Percentiles rank a stretch among this genome's conserved stretches.
Conservation (phyloP, 805 yeast genomes). For the Candida lessepsii region DNA sequence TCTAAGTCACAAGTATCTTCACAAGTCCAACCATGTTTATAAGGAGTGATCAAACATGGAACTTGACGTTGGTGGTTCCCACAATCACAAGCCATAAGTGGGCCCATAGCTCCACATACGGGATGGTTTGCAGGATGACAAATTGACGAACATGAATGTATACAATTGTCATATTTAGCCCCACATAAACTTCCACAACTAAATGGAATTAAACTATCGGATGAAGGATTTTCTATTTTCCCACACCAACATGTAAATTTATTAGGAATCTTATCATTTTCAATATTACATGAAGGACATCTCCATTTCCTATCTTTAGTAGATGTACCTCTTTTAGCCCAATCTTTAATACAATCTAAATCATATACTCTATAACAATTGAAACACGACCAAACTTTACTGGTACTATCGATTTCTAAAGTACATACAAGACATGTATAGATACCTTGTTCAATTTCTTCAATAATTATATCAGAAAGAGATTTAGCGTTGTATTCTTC, state of each 20-base stretch:
- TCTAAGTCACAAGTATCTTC: constrained; percentile 55
- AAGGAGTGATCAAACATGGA: constrained; percentile 74
- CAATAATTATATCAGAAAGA: constrained; percentile 36
- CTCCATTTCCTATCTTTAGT: constrained; percentile 64
- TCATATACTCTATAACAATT: constrained; percentile 83
- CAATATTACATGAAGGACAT: constrained; percentile 78
- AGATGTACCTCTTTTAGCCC: constrained; percentile 79
- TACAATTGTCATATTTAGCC: constrained; percentile 52
- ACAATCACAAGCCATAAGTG: constrained; percentile 67
- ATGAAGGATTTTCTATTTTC: constrained; percentile 66
- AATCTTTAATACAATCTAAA: constrained; percentile 75
- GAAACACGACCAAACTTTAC: constrained; percentile 76
- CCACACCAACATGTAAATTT: constrained; percentile 88
- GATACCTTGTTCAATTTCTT: constrained; percentile 63
- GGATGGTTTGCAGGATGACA: constrained; percentile 94
- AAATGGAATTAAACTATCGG: constrained; percentile 62
- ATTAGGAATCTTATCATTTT: constrained; percentile 48
- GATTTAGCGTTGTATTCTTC: constrained; percentile 26
- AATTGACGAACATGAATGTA: constrained; percentile 68
- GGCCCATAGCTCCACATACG: constrained; percentile 76
- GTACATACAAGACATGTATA: constrained; percentile 89
- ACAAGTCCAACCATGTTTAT: constrained; percentile 67
- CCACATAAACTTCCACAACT: constrained; percentile 87
- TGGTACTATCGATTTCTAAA: constrained; percentile 65
- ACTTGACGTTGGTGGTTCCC: constrained; percentile 64